These are phyloP conservation scores for Aspergillus hortae DNA, from an alignment of 2,329 filamentous ascomycete genomes.

Conservation along the genomic window DNA sequence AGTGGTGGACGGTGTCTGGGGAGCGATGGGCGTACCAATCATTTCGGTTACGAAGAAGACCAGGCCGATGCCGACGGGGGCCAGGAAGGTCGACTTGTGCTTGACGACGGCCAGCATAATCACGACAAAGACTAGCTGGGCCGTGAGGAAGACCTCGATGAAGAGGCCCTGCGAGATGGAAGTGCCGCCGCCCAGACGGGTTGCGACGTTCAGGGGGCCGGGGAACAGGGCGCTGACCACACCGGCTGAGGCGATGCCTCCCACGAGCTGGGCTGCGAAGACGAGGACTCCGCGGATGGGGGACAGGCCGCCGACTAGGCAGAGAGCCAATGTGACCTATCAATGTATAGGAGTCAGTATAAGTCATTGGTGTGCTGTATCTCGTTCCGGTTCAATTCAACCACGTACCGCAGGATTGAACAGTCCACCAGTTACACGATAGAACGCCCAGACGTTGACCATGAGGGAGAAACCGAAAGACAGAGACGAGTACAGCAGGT, in stretches of 20 bases:
- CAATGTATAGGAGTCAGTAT: too few species aligned
- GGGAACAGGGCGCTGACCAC: slow-evolving; percentile 59
- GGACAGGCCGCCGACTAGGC: slow-evolving; percentile 57
- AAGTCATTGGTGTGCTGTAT: too few species aligned
- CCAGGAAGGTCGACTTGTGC: slow-evolving; percentile 67
- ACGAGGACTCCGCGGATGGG: slow-evolving; percentile 51
- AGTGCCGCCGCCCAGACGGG: slow-evolving; percentile 52
- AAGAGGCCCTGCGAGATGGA: slow-evolving; percentile 59
- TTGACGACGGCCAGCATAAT: slow-evolving; percentile 71
- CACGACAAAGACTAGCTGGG: slow-evolving; percentile 61
- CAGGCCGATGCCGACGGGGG: slow-evolving; percentile 68
- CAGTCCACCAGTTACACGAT: slow-evolving; percentile 49
- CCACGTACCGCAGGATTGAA: slow-evolving; percentile 49
- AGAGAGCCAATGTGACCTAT: slow-evolving; percentile 56
- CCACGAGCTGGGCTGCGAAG: slow-evolving; percentile 56
- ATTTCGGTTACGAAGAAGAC: slow-evolving; percentile 63
- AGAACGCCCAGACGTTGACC: slow-evolving; percentile 56
- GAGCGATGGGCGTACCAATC: slow-evolving; percentile 31
- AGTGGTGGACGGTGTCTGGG: not conserved
- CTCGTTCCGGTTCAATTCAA: too few species aligned
- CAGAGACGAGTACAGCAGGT: slow-evolving; percentile 42
- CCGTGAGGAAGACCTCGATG: slow-evolving; percentile 64
- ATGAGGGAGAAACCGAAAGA: slow-evolving; percentile 47
- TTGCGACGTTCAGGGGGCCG: slow-evolving; percentile 53
- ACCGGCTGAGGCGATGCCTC: slow-evolving; percentile 56